Conservation (phyloP, 352 stramenopile genomes). For the Globisporangium abappressorium region DNA sequence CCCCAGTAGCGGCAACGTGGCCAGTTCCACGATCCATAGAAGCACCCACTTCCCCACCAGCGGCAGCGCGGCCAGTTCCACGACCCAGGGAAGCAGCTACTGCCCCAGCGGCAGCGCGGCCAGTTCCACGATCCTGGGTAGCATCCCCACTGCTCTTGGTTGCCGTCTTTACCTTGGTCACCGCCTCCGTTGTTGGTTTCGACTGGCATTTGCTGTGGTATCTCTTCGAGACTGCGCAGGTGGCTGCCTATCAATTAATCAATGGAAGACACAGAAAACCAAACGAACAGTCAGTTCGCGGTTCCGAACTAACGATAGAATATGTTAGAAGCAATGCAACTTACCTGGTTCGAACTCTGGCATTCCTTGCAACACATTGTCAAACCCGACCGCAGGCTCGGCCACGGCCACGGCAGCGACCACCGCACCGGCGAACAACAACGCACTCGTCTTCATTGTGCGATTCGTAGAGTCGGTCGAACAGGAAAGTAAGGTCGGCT, state of each 20-base stretch:
- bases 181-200: neutral
- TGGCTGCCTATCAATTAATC: neutral
- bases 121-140: neutral
- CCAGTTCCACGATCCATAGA: neutral
- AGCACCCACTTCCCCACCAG: neutral
- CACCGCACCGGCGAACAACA: neutral
- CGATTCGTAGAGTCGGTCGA: too few relatives aligned
- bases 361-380: neutral
- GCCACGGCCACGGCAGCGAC: neutral
- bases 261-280: neutral
- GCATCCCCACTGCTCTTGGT: neutral
- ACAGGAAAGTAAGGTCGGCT: too few relatives aligned
- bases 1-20: neutral
- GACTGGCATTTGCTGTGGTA: neutral
- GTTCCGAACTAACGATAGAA: too few relatives aligned
- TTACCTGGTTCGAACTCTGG: neutral
- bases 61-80: neutral
- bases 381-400: neutral
- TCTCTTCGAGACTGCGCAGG: neutral
- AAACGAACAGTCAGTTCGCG: neutral
- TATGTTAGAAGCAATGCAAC: neutral
- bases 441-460: constrained; percentile 2
- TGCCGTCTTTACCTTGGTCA: neutral
- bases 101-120: neutral
- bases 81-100: neutral